A percentile compares a stretch with the other conserved stretches of the same genome.
Evolutionary conservation across 225 moss, liverwort and hornwort genomes (phyloP).

Genomic region (Rhytidiadelphus loreus): DNA sequence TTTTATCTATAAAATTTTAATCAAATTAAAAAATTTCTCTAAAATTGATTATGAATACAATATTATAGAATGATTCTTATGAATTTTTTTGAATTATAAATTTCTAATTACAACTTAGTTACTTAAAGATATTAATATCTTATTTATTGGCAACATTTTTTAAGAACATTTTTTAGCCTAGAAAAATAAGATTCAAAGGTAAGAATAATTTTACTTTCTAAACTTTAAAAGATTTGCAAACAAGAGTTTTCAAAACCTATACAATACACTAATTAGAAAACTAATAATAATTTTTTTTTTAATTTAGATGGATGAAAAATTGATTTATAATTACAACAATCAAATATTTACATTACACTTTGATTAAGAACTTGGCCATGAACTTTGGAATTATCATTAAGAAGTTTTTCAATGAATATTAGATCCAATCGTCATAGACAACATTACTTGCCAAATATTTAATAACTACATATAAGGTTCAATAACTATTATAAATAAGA

Average conservation of each 20-base stretch:
- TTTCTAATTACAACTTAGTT: neutral
- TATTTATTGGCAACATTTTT: neutral
- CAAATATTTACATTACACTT: neutral
- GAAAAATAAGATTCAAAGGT: neutral
- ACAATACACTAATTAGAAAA: neutral
- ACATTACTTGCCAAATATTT: neutral
- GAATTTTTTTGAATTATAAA: neutral
- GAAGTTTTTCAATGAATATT: accelerated
- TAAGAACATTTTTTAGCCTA: neutral
- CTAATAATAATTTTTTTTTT: neutral
- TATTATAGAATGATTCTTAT: neutral
- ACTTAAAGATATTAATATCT: neutral
- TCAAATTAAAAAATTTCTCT: neutral
- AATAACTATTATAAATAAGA: neutral
- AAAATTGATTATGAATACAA: neutral
- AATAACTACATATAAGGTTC: neutral
- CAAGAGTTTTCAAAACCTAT: neutral
- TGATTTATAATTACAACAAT: neutral
- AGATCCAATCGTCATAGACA: accelerated
- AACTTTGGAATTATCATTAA: neutral
- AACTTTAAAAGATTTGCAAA: neutral
- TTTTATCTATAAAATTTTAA: neutral
- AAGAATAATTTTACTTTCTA: neutral
- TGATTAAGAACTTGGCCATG: neutral
- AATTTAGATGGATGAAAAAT: neutral